These are phyloP conservation scores for Aureobasidium sp. DNA, from an alignment of 2,329 filamentous ascomycete species.

Conservation along the genomic window DNA sequence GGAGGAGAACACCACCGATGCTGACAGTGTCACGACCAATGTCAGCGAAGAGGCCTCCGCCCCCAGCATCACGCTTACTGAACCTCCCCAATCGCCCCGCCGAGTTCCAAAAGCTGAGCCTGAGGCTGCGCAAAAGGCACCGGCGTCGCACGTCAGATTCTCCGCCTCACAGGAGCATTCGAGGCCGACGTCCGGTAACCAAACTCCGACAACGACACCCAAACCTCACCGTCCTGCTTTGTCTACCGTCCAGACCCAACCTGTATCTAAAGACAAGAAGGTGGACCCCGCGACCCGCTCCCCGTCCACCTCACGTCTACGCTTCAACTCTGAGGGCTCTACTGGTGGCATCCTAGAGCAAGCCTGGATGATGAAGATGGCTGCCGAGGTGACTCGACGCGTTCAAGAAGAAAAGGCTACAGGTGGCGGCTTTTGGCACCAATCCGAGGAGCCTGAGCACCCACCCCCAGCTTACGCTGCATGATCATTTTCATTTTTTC, in stretches of 20 bases:
- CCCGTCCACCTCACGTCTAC: constrained; percentile 3
- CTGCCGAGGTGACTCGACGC: constrained; percentile 77
- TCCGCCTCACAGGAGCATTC: constrained; percentile 18
- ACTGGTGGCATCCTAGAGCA: constrained; percentile 59
- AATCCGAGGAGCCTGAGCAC: constrained; percentile 18
- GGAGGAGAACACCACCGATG: constrained; percentile 33
- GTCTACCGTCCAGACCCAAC: constrained; percentile 7
- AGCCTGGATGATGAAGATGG: constrained; percentile 89
- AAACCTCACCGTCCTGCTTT: constrained; percentile 6
- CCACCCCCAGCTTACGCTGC: constrained; percentile 31
- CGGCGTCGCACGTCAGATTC: constrained; percentile 29
- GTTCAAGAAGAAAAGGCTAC: constrained; percentile 75
- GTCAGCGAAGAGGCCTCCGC: constrained; percentile 31
- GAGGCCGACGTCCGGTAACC: constrained; percentile 1
- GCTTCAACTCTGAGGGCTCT: constrained; percentile 4
- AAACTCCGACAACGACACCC: constrained; percentile 4
- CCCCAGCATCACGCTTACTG: constrained; percentile 49
- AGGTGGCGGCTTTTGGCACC: constrained; percentile 18
- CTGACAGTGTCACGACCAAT: constrained; percentile 44
- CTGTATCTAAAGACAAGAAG: constrained; percentile 6
- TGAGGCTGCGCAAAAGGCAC: constrained; percentile 38
- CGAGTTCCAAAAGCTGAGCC: constrained; percentile 23
- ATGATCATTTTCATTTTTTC: constrained; percentile 15
- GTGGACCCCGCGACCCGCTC: not conserved
- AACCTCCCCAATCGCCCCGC: constrained; percentile 34